Evolutionary conservation across 257 asterid genomes (phyloP).

Genomic region (Jaltomata sinuosa): DNA sequence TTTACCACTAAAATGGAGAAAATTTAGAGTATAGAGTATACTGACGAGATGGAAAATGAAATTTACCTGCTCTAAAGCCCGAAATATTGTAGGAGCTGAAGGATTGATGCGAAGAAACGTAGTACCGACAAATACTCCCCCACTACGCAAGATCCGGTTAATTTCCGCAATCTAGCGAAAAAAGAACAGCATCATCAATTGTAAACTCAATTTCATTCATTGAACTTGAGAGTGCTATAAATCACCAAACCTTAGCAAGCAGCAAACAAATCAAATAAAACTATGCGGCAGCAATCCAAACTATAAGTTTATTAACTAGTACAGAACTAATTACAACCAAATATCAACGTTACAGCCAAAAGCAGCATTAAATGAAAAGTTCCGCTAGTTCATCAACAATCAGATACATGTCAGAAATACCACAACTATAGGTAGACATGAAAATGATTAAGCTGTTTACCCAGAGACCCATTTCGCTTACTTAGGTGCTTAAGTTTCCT

Average conservation of each 20-base stretch:
- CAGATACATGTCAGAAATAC: no score
- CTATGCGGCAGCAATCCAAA: background rate
- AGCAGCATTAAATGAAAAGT: background rate
- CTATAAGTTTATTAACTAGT: no score
- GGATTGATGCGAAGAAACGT: slow-evolving; percentile 75
- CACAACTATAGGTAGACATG: no score
- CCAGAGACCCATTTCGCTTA: no score
- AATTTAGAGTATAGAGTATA: background rate
- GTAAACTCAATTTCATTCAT: background rate
- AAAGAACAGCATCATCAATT: background rate
- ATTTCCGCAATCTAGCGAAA: slow-evolving; percentile 72
- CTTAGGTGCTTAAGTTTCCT: background rate
- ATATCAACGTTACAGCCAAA: background rate
- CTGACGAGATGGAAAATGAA: background rate
- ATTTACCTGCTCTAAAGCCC: slow-evolving; percentile 64
- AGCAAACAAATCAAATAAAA: background rate
- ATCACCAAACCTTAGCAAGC: background rate
- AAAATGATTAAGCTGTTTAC: no score
- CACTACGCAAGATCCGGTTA: slow-evolving; percentile 70
- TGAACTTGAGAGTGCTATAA: background rate
- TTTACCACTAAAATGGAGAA: background rate
- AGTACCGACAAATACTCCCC: slow-evolving; percentile 85
- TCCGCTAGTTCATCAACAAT: no score
- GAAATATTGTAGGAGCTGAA: slow-evolving; percentile 56
- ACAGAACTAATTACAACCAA: background rate